A percentile compares a stretch with the other conserved stretches of the same genome.
Evolutionary conservation across 1,284 basidiomycete species (phyloP).

Genomic region (Puccinia brachypodii): DNA sequence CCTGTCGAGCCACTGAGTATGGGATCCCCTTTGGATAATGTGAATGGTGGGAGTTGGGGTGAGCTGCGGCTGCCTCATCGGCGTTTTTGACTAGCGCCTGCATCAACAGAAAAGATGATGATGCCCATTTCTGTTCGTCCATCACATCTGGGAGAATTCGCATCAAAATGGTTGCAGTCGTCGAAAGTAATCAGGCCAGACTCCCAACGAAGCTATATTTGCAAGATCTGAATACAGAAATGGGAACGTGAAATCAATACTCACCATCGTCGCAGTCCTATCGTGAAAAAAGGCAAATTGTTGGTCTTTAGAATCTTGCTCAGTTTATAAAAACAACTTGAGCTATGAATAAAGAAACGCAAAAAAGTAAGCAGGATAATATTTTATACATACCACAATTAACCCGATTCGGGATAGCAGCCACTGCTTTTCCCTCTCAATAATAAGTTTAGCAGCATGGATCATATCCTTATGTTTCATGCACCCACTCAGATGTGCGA

Average conservation of each 20-base stretch:
- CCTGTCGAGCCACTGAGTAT: constrained; percentile 36
- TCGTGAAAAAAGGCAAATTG: background rate
- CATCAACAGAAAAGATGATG: constrained; percentile 40
- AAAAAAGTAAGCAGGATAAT: background rate
- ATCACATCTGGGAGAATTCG: constrained; percentile 33
- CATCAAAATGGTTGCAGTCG: background rate
- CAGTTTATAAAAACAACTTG: too few species aligned
- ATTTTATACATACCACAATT: constrained; percentile 31
- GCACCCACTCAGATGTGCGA: constrained; percentile 37
- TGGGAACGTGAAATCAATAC: background rate
- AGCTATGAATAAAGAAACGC: background rate
- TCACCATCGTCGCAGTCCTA: constrained; percentile 49
- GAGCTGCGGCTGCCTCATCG: constrained; percentile 17
- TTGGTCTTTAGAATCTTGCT: background rate
- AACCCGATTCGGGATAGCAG: constrained; percentile 43
- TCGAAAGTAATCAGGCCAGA: background rate
- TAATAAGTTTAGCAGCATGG: constrained; percentile 29
- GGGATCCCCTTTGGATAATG: constrained; percentile 24
- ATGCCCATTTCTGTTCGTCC: constrained; percentile 49
- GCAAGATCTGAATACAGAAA: background rate
- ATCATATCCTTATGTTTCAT: constrained; percentile 48
- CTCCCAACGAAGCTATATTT: background rate
- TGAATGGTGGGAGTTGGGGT: constrained; percentile 1
- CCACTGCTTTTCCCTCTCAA: constrained; percentile 46
- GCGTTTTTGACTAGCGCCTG: constrained; percentile 37